phyloP scores from a whole-genome alignment of 176 grass and related monocot species.

The Rhynchospora breviuscula region DNA sequence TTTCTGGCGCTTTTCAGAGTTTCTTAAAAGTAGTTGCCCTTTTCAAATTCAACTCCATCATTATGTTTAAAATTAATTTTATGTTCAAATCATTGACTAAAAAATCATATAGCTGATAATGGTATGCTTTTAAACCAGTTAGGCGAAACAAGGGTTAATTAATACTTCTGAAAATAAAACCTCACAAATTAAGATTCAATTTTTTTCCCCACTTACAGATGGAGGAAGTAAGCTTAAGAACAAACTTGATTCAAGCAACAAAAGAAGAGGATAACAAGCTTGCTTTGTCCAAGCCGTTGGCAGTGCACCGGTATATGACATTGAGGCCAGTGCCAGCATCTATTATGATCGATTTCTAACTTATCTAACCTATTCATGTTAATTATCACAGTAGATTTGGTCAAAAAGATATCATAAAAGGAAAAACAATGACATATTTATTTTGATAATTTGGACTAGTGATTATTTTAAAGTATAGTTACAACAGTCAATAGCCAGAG shows the following conservation, averaged over 20 bases:
- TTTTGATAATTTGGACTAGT: background rate
- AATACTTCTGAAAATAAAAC: background rate
- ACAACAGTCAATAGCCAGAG: background rate
- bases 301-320: conserved; percentile 12
- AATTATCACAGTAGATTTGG: background rate
- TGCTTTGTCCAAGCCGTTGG: conserved; percentile 14
- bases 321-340: background rate
- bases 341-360: conserved; percentile 21
- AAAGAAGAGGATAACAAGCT: conserved; percentile 22
- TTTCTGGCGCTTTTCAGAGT: background rate
- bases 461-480: background rate
- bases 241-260: conserved; percentile 59
- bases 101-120: background rate
- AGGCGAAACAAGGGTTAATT: background rate
- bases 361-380: background rate
- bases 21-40: background rate
- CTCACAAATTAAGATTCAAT: background rate
- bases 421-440: background rate
- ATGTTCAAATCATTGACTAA: background rate
- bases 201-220: conserved; percentile 34
- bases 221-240: conserved; percentile 64
- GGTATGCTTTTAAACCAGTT: background rate
- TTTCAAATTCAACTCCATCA: background rate
- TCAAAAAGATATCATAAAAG: background rate
- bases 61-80: background rate